These are phyloP conservation scores for Bisporella sp. DNA, from an alignment of 2,329 filamentous ascomycete genomes.

Conservation along the genomic window DNA sequence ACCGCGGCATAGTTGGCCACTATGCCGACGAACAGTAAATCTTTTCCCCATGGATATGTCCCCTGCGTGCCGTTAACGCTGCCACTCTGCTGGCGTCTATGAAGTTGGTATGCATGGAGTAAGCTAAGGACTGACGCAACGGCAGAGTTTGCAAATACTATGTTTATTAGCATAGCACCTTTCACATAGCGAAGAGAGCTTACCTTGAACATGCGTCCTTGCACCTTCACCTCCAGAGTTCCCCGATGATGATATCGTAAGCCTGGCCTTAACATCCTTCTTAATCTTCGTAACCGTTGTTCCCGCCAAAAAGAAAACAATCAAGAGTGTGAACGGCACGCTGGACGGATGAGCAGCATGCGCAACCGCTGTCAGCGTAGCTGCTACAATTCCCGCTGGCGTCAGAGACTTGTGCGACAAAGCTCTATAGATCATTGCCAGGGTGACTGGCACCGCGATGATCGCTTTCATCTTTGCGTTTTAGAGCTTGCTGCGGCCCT, in stretches of 20 bases:
- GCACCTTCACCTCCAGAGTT: slow-evolving; percentile 71
- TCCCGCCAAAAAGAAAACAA: slow-evolving; percentile 80
- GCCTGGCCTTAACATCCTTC: slow-evolving; percentile 71
- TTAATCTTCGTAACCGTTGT: slow-evolving; percentile 85
- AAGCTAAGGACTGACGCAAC: slow-evolving; percentile 62
- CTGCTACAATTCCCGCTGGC: slow-evolving; percentile 63
- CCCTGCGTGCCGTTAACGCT: slow-evolving; percentile 13
- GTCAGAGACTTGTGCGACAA: slow-evolving; percentile 73
- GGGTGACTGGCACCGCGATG: slow-evolving; percentile 50
- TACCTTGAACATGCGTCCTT: slow-evolving; percentile 74
- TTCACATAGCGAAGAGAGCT: neutral
- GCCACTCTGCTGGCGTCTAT: slow-evolving; percentile 32
- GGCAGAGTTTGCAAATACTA: slow-evolving; percentile 78
- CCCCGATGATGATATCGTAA: slow-evolving; percentile 74
- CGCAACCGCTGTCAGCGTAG: slow-evolving; percentile 64
- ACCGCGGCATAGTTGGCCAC: slow-evolving; percentile 86
- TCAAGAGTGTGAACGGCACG: slow-evolving; percentile 77
- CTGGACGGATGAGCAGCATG: slow-evolving; percentile 94
- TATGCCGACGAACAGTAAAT: slow-evolving; percentile 57
- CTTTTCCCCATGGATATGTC: slow-evolving; percentile 55
- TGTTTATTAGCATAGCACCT: slow-evolving; percentile 1
- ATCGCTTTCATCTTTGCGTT: slow-evolving; percentile 43
- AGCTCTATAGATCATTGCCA: slow-evolving; percentile 59
- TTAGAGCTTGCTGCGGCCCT: neutral
- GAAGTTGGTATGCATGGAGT: slow-evolving; percentile 54